phyloP scores from a whole-genome alignment of 2,329 filamentous ascomycete genomes.

The Dactylellina leptospora region DNA sequence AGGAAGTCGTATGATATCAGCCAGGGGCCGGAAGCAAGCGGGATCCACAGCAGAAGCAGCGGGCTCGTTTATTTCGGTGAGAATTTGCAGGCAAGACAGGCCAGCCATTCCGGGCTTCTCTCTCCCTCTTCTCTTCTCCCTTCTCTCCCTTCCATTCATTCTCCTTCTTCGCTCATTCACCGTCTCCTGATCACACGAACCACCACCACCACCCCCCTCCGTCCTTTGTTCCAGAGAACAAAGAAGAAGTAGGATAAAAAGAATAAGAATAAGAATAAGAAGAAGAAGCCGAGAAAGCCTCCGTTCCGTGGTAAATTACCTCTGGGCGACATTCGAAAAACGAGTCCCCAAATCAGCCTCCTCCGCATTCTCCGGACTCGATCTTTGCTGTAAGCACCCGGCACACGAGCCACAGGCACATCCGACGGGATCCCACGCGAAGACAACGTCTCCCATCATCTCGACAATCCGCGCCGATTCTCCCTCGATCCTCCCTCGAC shows the following conservation, averaged over 20 bases:
- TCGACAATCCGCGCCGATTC: conserved; percentile 22
- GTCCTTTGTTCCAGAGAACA: not conserved
- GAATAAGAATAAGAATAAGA: not conserved
- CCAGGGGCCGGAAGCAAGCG: conserved; percentile 54
- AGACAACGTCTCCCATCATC: not conserved
- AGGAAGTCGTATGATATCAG: too few species aligned
- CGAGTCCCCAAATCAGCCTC: not conserved
- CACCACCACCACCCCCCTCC: not conserved
- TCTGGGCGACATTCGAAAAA: not conserved
- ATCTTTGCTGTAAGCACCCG: conserved; percentile 11
- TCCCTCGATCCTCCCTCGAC: not conserved
- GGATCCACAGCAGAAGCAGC: too few species aligned
- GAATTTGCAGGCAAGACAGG: conserved; percentile 14
- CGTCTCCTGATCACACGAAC: not conserved
- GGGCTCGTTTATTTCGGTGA: conserved; percentile 24
- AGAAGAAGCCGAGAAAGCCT: not conserved
- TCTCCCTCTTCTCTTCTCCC: conserved; percentile 3
- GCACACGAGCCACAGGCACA: conserved; percentile 8
- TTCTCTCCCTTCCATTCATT: not conserved
- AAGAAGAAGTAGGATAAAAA: not conserved
- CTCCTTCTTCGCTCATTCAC: not conserved
- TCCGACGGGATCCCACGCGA: too few species aligned
- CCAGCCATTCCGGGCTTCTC: conserved; percentile 6
- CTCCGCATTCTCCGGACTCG: conserved; percentile 12
- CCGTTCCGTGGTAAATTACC: not conserved